Evolutionary conservation across 441 rosid genomes (phyloP).

Genomic region (Eruca vesicaria): DNA sequence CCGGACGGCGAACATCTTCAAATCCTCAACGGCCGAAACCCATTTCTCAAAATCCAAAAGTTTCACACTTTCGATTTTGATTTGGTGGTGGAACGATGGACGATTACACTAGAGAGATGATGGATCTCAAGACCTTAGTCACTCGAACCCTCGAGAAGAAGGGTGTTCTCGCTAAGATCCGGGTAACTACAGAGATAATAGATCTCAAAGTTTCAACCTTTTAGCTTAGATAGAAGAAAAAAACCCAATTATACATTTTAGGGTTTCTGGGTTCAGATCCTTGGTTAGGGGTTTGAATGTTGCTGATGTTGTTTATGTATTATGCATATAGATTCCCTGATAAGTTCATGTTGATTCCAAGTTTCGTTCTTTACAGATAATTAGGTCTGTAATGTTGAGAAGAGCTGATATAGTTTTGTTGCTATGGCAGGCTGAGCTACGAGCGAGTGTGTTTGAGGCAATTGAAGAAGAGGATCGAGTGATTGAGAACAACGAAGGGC

Average conservation of each 20-base stretch:
- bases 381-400: no score
- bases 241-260: neutral
- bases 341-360: neutral
- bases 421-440: conserved; percentile 83
- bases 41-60: neutral
- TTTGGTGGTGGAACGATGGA: conserved; percentile 52
- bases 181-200: conserved; percentile 49
- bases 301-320: neutral
- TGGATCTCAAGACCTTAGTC: conserved; percentile 99
- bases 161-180: conserved; percentile 98
- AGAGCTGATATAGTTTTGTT: neutral
- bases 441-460: conserved; percentile 98
- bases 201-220: neutral
- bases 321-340: neutral
- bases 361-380: neutral
- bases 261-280: neutral
- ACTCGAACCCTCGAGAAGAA: conserved; percentile 97
- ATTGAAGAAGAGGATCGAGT: conserved; percentile 96
- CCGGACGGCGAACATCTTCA: conserved; percentile 2
- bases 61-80: neutral
- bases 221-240: neutral
- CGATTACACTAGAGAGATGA: conserved; percentile 97
- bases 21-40: neutral
- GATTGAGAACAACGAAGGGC: conserved; percentile 68
- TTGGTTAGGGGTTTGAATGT: neutral